phyloP scores from a whole-genome alignment of 345 rosid genomes.

The Dimocarpus longan region DNA sequence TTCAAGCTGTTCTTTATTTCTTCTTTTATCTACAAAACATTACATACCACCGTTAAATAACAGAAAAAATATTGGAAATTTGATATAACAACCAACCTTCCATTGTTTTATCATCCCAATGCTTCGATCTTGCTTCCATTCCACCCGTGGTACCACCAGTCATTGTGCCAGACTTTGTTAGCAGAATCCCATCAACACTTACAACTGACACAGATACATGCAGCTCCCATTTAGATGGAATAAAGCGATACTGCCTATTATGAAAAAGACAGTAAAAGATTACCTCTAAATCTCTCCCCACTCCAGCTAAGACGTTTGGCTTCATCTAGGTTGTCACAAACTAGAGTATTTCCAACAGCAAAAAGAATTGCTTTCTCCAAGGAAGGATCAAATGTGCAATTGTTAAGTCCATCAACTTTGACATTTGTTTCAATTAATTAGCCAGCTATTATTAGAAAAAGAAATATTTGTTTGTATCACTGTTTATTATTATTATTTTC shows the following conservation, averaged over 20 bases:
- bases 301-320: constrained; percentile 94
- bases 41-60: constrained; percentile 28
- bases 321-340: constrained; percentile 95
- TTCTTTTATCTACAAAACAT: constrained; percentile 60
- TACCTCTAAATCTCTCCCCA: constrained; percentile 93
- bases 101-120: constrained; percentile 96
- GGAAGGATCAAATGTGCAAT: constrained; percentile 72
- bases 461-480: neutral
- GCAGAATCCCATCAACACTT: constrained; percentile 91
- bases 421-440: neutral
- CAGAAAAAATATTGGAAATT: constrained; percentile 1
- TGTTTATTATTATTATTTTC: neutral
- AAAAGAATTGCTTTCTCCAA: constrained; percentile 90
- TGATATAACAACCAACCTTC: constrained; percentile 59
- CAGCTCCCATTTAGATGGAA: constrained; percentile 20
- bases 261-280: constrained; percentile 15
- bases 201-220: constrained; percentile 63
- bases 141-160: constrained; percentile 99
- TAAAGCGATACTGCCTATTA: constrained; percentile 22
- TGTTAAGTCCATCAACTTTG: constrained; percentile 58
- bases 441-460: neutral
- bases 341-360: constrained; percentile 97
- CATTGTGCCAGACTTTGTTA: constrained; percentile 97
- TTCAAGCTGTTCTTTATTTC: constrained; percentile 77
- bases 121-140: constrained; percentile 95